Evolutionary conservation across 257 asterid species (phyloP), one percentile per base, ranked within the genome.

Genomic region (Petunia axillaris): DNA sequence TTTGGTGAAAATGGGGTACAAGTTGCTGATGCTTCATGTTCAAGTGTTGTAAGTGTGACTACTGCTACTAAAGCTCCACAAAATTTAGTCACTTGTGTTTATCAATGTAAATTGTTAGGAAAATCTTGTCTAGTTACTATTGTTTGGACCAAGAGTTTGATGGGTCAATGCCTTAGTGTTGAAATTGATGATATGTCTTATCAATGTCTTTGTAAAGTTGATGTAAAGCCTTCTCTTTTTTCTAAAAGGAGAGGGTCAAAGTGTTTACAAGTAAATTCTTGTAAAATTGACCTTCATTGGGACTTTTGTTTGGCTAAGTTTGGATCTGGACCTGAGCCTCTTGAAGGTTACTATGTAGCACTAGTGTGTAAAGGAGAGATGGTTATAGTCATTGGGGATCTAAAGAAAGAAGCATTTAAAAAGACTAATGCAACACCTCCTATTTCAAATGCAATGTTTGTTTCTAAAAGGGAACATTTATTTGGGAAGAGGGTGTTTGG

Each of bases 1-100:
- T 93, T 92, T 83, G 95, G 99, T 73, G 98, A 95, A 75, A 95
- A 88, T 85, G 98, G 99, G 6, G 99, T 95, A 74, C 99, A 93
- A 78, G 97, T 95, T 77, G 98, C 97, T 67, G 99, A 95, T 88
- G 92, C 95, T 77, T 93, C 99, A 50, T 93, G 94, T 87, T 90
- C 97, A 44, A 84, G 85, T 81, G 86, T 84, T 7, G 83, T 79
- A 40, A 82, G 85, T 54, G 86, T 81, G 62, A 83, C 68, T 79
- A 95, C 88, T 83, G 64, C 89, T 68, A 83, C 68, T 79, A 95
- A 89, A 84, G 64, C 89, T 68, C 89, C 92, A 57, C 99, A 93
- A 48, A 95, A 95, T 86, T 86, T 89, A 39, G 96, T 92, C 48
- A 88, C 91, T 13, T 89, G 97, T 81, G 75, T 90, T 35, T 89